A percentile compares a stretch with the other conserved stretches of the same genome.
Conservation (phyloP, 208 protist genomes). For the Crithidia sp. region DNA sequence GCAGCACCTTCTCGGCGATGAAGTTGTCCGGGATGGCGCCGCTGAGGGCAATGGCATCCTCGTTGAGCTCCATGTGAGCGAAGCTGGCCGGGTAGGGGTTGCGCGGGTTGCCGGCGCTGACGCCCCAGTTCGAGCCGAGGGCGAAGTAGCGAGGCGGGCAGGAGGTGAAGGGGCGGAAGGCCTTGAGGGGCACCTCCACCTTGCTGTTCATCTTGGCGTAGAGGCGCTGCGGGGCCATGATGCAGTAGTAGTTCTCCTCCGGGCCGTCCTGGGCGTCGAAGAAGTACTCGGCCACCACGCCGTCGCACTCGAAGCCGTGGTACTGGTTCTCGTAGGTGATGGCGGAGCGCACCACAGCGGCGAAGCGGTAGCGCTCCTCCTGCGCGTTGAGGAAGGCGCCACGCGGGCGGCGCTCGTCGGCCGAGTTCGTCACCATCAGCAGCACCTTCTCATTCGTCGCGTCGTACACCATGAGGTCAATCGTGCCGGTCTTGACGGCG, state of each 20-base stretch:
- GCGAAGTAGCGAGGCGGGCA: slow-evolving; percentile 85
- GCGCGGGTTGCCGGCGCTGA: slow-evolving; percentile 48
- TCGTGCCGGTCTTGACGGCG: slow-evolving; percentile 57
- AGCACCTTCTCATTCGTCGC: slow-evolving; percentile 86
- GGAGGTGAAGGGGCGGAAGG: slow-evolving; percentile 75
- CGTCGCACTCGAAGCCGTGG: slow-evolving; percentile 79
- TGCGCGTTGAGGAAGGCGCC: slow-evolving; percentile 75
- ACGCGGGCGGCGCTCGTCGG: slow-evolving; percentile 71
- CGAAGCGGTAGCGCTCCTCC: slow-evolving; percentile 86
- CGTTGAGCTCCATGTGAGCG: slow-evolving; percentile 78
- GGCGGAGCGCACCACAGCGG: slow-evolving; percentile 76
- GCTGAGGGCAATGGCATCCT: slow-evolving; percentile 66
- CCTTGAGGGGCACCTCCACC: slow-evolving; percentile 70
- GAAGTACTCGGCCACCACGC: slow-evolving; percentile 84
- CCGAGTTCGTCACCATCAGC: slow-evolving; percentile 77
- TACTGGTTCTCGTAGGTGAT: slow-evolving; percentile 84
- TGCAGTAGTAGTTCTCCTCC: slow-evolving; percentile 90
- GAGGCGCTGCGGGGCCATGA: slow-evolving; percentile 79
- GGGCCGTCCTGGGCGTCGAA: slow-evolving; percentile 74
- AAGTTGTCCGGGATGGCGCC: slow-evolving; percentile 56
- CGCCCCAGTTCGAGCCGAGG: slow-evolving; percentile 81
- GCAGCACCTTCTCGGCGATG: slow-evolving; percentile 62
- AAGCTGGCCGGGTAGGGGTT: slow-evolving; percentile 78
- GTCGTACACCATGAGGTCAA: slow-evolving; percentile 88
- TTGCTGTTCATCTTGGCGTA: slow-evolving; percentile 60